Percentiles rank a stretch among this genome's conserved stretches.
phyloP scores from a whole-genome alignment of 2,329 filamentous ascomycete species.

The Chaetomiaceae sp. region DNA sequence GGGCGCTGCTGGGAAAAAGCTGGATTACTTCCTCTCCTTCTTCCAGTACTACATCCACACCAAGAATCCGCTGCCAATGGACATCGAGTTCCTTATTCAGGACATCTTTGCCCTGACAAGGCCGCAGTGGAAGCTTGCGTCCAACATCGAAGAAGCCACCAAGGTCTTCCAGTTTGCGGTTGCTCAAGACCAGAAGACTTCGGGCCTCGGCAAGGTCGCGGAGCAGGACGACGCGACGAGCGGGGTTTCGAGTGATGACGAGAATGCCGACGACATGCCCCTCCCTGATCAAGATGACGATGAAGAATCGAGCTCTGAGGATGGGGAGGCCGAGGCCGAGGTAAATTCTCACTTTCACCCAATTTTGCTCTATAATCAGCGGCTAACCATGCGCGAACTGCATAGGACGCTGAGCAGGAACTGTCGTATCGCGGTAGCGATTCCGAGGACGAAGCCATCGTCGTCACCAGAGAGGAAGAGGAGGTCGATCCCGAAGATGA shows the following conservation, averaged over 20 bases:
- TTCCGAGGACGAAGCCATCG: slow-evolving; percentile 80
- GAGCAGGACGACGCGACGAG: slow-evolving; percentile 72
- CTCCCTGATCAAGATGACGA: slow-evolving; percentile 60
- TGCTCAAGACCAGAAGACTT: slow-evolving; percentile 79
- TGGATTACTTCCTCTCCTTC: slow-evolving; percentile 95
- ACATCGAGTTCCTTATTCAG: slow-evolving; percentile 93
- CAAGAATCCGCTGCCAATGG: slow-evolving; percentile 88
- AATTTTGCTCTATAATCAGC: too few relatives aligned
- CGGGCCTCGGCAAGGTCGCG: slow-evolving; percentile 60
- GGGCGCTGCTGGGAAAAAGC: slow-evolving; percentile 89
- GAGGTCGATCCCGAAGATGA: slow-evolving; percentile 89
- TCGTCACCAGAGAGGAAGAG: slow-evolving; percentile 87
- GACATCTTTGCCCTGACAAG: slow-evolving; percentile 81
- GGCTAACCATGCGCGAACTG: slow-evolving; percentile 20
- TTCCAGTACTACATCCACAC: slow-evolving; percentile 95
- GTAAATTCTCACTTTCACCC: slow-evolving; percentile 31
- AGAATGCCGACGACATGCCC: slow-evolving; percentile 50
- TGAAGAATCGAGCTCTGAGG: slow-evolving; percentile 50
- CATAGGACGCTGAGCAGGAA: slow-evolving; percentile 46
- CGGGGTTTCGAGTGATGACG: slow-evolving; percentile 71
- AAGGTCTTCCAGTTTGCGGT: slow-evolving; percentile 83
- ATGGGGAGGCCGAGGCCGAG: slow-evolving; percentile 50
- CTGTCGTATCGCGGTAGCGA: slow-evolving; percentile 54
- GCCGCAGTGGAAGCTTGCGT: slow-evolving; percentile 87
- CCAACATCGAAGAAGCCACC: slow-evolving; percentile 75